phyloP scores from a whole-genome alignment of 495 filamentous ascomycete species.

The Penicillium ucsense region DNA sequence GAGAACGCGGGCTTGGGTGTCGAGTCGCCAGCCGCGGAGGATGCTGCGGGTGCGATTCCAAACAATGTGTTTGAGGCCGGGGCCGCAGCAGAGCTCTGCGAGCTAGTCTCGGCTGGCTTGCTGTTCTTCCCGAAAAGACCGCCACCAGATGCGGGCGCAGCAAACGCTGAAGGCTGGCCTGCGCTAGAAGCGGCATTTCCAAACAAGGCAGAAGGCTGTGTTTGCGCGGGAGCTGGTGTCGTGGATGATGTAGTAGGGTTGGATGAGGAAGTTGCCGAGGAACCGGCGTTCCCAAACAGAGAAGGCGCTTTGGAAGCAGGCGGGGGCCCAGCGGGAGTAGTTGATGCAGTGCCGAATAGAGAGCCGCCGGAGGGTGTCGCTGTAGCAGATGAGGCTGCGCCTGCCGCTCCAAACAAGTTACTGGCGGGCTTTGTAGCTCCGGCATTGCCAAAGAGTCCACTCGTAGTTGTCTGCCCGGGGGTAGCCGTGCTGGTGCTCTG shows the following conservation, averaged over 20 bases:
- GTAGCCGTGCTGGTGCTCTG: conserved; percentile 22
- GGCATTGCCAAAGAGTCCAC: conserved; percentile 42
- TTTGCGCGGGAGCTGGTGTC: conserved; percentile 21
- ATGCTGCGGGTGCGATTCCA: conserved; percentile 1
- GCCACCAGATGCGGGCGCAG: conserved; percentile 17
- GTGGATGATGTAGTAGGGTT: conserved; percentile 15
- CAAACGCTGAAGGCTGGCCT: conserved; percentile 19
- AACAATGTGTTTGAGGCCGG: conserved; percentile 10
- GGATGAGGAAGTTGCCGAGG: conserved; percentile 17
- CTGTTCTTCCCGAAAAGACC: conserved; percentile 31
- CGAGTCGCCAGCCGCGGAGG: conserved; percentile 1
- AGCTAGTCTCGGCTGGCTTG: conserved; percentile 33
- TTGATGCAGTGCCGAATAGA: conserved; percentile 44
- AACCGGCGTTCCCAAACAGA: conserved; percentile 25
- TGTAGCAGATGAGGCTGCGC: conserved; percentile 21
- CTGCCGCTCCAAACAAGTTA: conserved; percentile 26
- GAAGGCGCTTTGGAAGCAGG: conserved; percentile 31
- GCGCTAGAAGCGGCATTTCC: conserved; percentile 11
- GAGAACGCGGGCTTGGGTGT: conserved; percentile 10
- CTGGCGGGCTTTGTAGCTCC: conserved; percentile 12
- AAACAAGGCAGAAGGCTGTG: conserved; percentile 25
- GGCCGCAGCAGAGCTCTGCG: conserved; percentile 22
- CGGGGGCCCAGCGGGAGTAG: conserved; percentile 56
- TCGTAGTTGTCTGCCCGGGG: conserved; percentile 25
- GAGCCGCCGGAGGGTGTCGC: conserved; percentile 27